These are phyloP conservation scores for Ustilago esculenta DNA, from an alignment of 1,284 basidiomycete genomes.

Conservation along the genomic window DNA sequence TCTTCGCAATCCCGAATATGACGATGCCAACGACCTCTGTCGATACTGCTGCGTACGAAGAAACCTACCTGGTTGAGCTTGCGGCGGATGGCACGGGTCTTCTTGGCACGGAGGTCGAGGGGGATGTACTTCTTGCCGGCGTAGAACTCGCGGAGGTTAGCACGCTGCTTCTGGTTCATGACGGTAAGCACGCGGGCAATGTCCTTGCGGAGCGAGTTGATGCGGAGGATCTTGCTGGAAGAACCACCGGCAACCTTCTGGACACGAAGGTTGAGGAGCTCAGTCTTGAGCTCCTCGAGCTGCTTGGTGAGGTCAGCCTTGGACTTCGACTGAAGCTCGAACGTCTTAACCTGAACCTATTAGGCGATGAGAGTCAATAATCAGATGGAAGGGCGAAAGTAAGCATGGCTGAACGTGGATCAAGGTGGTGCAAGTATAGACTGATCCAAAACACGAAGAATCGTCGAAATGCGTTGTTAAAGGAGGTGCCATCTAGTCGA, in stretches of 20 bases:
- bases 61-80: conserved; percentile 82
- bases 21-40: too few relatives aligned
- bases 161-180: conserved; percentile 96
- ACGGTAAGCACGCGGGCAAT: conserved; percentile 98
- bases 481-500: background rate
- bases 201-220: conserved; percentile 96
- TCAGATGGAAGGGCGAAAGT: too few relatives aligned
- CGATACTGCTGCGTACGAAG: too few relatives aligned
- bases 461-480: background rate
- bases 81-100: conserved; percentile 97
- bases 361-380: too few relatives aligned
- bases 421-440: background rate
- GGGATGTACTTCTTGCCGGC: conserved; percentile 96
- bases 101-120: conserved; percentile 97
- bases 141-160: conserved; percentile 97
- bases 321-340: conserved; percentile 98
- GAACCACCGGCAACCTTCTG: conserved; percentile 98
- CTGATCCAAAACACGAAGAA: background rate
- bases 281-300: conserved; percentile 91
- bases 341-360: conserved; percentile 81
- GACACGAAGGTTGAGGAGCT: conserved; percentile 89
- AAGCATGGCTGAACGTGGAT: conserved; percentile 1
- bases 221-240: conserved; percentile 83
- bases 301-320: conserved; percentile 98
- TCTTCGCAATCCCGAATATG: too few relatives aligned